phyloP scores from a whole-genome alignment of 176 grass and related monocot species.

The Ensete ventricosum region DNA sequence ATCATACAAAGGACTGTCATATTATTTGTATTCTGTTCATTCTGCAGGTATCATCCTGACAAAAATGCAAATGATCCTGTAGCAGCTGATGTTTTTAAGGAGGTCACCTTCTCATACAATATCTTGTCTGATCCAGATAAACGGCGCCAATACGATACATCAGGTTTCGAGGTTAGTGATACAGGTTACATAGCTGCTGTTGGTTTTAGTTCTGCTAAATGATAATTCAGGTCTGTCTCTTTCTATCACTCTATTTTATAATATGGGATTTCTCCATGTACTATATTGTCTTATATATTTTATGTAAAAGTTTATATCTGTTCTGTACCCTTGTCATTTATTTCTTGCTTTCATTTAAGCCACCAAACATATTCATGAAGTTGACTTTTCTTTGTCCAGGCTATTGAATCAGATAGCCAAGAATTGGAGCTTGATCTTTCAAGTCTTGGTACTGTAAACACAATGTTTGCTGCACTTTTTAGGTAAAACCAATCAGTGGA shows the following conservation, averaged over 20 bases:
- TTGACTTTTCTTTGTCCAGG: constrained; percentile 30
- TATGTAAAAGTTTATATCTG: neutral
- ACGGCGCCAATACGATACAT: constrained; percentile 74
- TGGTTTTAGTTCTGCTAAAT: neutral
- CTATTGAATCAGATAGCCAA: constrained; percentile 78
- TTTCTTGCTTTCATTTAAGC: neutral
- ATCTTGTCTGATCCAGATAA: constrained; percentile 80
- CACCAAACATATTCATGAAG: neutral
- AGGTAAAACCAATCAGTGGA: constrained; percentile 38
- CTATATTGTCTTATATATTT: neutral
- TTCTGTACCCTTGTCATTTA: neutral
- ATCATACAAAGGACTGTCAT: neutral
- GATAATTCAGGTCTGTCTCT: neutral
- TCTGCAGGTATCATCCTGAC: constrained; percentile 80
- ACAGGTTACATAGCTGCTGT: neutral
- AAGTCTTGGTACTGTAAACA: constrained; percentile 89
- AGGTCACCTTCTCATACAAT: constrained; percentile 93
- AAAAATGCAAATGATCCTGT: constrained; percentile 88
- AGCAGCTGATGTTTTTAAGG: constrained; percentile 77
- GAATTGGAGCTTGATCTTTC: constrained; percentile 97
- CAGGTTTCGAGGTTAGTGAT: constrained; percentile 73
- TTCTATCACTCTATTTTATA: neutral
- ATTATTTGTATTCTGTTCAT: neutral
- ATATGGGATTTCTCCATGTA: neutral
- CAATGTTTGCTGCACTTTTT: constrained; percentile 95